Evolutionary conservation across 495 filamentous ascomycete species (phyloP).

Genomic region (Hyaloscypha hepaticicola): DNA sequence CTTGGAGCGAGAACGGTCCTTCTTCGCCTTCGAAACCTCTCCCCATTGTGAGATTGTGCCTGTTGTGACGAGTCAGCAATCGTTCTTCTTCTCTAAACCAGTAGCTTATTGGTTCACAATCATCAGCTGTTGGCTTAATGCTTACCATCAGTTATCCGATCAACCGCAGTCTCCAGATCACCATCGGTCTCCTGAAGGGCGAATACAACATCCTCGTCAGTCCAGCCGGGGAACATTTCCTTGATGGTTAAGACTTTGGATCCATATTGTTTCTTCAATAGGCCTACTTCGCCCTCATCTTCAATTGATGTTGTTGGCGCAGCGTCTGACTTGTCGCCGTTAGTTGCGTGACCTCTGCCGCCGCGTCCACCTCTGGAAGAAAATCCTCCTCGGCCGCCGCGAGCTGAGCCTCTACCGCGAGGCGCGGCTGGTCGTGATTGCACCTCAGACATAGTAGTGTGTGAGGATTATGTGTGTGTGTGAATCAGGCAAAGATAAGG

Average conservation of each 20-base stretch:
- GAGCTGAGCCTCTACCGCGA: slow-evolving; percentile 77
- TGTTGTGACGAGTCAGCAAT: slow-evolving; percentile 37
- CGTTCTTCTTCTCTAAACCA: slow-evolving; percentile 85
- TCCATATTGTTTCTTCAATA: slow-evolving; percentile 87
- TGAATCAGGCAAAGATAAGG: slow-evolving; percentile 39
- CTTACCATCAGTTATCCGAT: slow-evolving; percentile 89
- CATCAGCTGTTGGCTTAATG: slow-evolving; percentile 64
- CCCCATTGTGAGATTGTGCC: slow-evolving; percentile 91
- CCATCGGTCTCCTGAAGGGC: slow-evolving; percentile 90
- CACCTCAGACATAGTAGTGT: slow-evolving; percentile 76
- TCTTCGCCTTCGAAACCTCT: slow-evolving; percentile 90
- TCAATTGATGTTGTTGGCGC: slow-evolving; percentile 58
- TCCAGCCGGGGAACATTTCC: slow-evolving; percentile 91
- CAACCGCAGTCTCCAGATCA: slow-evolving; percentile 78
- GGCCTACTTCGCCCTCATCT: slow-evolving; percentile 86
- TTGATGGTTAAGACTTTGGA: slow-evolving; percentile 71
- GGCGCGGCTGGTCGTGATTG: slow-evolving; percentile 72
- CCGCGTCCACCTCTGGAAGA: slow-evolving; percentile 69
- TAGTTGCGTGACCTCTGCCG: slow-evolving; percentile 54
- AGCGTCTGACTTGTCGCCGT: slow-evolving; percentile 60
- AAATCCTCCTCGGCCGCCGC: slow-evolving; percentile 82
- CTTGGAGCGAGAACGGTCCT: slow-evolving; percentile 81
- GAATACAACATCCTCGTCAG: slow-evolving; percentile 86
- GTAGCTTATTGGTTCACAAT: slow-evolving; percentile 77
- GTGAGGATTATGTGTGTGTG: slow-evolving; percentile 33